Conservation (phyloP, 768 basidiomycete species). For the Podaxis sp. region DNA sequence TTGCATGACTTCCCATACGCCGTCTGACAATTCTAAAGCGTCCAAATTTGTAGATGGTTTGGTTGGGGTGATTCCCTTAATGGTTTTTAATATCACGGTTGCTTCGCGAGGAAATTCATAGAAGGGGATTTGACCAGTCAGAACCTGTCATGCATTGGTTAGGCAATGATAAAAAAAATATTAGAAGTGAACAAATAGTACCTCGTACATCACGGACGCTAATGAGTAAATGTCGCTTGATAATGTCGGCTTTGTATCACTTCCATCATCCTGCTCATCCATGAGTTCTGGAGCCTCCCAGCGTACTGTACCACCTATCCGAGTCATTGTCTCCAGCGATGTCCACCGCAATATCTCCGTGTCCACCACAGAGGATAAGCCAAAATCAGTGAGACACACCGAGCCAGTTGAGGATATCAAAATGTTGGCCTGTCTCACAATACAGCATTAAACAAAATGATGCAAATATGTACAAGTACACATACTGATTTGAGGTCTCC, state of each 20-base stretch:
- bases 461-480: background rate
- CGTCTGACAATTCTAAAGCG: slow-evolving; percentile 17
- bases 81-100: slow-evolving; percentile 22
- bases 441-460: background rate
- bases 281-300: slow-evolving; percentile 26
- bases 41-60: slow-evolving; percentile 13
- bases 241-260: background rate
- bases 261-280: slow-evolving; percentile 9
- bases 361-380: slow-evolving; percentile 19
- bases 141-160: slow-evolving; percentile 18
- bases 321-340: slow-evolving; percentile 13
- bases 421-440: slow-evolving; percentile 21
- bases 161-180: too few relatives aligned
- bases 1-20: slow-evolving; percentile 21
- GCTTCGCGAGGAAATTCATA: slow-evolving; percentile 16
- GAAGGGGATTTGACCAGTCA: slow-evolving; percentile 24
- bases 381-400: slow-evolving; percentile 26
- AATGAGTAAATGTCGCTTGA: slow-evolving; percentile 22
- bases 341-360: slow-evolving; percentile 16
- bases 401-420: slow-evolving; percentile 18
- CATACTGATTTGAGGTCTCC: slow-evolving; percentile 24
- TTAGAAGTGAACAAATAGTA: background rate
- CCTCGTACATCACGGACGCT: slow-evolving; percentile 22
- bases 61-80: slow-evolving; percentile 19
- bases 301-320: slow-evolving; percentile 18